These are phyloP conservation scores for Geotrichum histeridarum DNA, from an alignment of 1,139 yeast genomes.

Conservation along the genomic window DNA sequence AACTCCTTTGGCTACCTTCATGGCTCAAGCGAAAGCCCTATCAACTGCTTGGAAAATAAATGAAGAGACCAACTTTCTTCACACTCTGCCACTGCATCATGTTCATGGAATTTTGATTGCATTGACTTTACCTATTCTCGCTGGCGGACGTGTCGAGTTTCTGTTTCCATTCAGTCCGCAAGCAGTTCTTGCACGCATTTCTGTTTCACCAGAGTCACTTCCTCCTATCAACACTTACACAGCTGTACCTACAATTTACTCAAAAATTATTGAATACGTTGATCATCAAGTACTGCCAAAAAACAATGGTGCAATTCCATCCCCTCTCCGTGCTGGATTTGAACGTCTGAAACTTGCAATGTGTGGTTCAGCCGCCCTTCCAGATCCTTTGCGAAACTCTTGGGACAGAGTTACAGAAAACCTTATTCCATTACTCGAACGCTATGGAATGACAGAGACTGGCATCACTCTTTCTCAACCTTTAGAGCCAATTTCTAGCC, in stretches of 20 bases:
- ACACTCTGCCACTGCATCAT: slow-evolving; percentile 38
- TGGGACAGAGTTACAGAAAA: slow-evolving; percentile 36
- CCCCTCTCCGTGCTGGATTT: slow-evolving; percentile 23
- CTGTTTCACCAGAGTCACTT: slow-evolving; percentile 21
- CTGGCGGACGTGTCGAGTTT: slow-evolving; percentile 38
- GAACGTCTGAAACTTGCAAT: slow-evolving; percentile 31
- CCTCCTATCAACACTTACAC: slow-evolving; percentile 37
- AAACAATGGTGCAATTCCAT: slow-evolving; percentile 15
- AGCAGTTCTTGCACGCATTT: slow-evolving; percentile 29
- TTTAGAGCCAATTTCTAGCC: slow-evolving; percentile 26
- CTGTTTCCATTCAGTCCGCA: slow-evolving; percentile 36
- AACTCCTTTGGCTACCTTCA: slow-evolving; percentile 35
- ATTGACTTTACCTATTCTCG: slow-evolving; percentile 34
- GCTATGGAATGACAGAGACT: slow-evolving; percentile 41
- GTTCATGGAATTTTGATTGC: slow-evolving; percentile 40
- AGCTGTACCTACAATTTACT: slow-evolving; percentile 40
- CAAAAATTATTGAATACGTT: slow-evolving; percentile 30
- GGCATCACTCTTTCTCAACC: slow-evolving; percentile 39
- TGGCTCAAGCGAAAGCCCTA: slow-evolving; percentile 36
- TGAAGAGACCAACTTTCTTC: slow-evolving; percentile 32
- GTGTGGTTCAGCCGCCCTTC: slow-evolving; percentile 41
- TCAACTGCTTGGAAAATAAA: slow-evolving; percentile 36
- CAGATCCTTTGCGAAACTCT: slow-evolving; percentile 34
- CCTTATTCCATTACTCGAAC: slow-evolving; percentile 35
- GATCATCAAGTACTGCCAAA: slow-evolving; percentile 20